phyloP scores from a whole-genome alignment of 1,284 basidiomycete species.

The Malassezia furfur region DNA sequence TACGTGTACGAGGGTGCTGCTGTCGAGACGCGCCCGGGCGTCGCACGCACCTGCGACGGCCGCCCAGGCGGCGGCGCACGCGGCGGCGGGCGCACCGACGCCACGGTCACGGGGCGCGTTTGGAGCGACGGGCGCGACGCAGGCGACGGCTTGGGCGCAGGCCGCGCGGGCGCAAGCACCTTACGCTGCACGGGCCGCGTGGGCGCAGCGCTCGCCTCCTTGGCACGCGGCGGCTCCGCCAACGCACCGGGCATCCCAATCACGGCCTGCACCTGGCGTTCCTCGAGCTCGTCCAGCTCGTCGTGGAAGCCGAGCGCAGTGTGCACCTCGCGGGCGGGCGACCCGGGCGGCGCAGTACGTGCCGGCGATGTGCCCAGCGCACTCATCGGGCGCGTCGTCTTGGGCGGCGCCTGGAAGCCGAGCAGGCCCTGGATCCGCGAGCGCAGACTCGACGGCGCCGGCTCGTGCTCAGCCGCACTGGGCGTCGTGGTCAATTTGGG shows the following conservation, averaged over 20 bases:
- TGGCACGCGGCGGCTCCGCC: not conserved
- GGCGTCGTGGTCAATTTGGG: not conserved
- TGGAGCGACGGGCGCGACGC: not conserved
- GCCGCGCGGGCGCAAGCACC: not conserved
- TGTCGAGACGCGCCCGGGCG: not conserved
- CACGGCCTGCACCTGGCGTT: not conserved
- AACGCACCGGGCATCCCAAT: slow-evolving; percentile 10
- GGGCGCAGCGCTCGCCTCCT: not conserved
- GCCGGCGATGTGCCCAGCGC: not conserved
- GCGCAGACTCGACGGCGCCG: slow-evolving; percentile 18
- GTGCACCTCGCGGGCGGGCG: slow-evolving; percentile 3
- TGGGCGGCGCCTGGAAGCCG: slow-evolving; percentile 19
- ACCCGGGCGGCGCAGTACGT: slow-evolving; percentile 9
- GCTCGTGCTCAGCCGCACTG: not conserved
- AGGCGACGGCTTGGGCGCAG: not conserved
- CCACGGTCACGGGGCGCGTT: not conserved
- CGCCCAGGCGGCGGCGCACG: not conserved
- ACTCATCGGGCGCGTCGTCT: slow-evolving; percentile 12
- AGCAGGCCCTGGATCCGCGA: slow-evolving; percentile 34
- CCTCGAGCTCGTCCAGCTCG: not conserved
- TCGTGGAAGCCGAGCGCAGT: slow-evolving; percentile 20
- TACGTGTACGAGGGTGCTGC: not conserved
- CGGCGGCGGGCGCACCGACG: not conserved
- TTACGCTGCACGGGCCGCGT: not conserved
- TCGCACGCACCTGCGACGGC: not conserved